Conservation (phyloP, 2,329 filamentous ascomycete genomes). For the Trichoderma simmonsii region DNA sequence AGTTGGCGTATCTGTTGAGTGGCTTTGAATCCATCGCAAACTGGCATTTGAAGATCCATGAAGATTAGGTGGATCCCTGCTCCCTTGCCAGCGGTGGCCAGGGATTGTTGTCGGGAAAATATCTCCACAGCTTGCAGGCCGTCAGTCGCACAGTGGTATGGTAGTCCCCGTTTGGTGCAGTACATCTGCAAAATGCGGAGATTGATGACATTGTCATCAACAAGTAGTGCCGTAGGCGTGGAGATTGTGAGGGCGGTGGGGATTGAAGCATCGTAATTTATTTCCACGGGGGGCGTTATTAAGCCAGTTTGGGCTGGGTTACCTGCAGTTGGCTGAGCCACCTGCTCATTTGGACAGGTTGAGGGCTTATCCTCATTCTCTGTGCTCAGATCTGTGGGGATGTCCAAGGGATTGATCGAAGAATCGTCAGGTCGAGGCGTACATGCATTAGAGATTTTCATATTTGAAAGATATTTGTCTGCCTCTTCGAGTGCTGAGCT, state of each 20-base stretch:
- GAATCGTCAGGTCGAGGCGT: not conserved
- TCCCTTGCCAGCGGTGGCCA: not conserved
- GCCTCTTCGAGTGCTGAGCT: not conserved
- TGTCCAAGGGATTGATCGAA: not conserved
- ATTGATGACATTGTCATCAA: not conserved
- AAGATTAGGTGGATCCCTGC: not conserved
- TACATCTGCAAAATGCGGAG: not conserved
- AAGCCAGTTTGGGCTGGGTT: not conserved
- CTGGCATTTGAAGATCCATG: not conserved
- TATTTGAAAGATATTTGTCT: not conserved
- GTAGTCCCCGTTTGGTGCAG: not conserved
- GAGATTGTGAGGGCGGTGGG: not conserved
- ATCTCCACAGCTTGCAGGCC: not conserved
- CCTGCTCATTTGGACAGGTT: not conserved
- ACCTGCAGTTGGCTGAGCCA: not conserved
- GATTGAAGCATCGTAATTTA: not conserved
- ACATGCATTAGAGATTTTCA: not conserved
- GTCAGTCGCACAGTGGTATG: not conserved
- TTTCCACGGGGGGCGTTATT: not conserved
- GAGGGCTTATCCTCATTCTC: not conserved
- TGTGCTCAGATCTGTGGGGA: not conserved
- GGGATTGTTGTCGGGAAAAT: not conserved
- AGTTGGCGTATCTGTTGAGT: not conserved
- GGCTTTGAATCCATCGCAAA: not conserved
- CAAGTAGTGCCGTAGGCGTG: not conserved